phyloP scores from a whole-genome alignment of 2,329 filamentous ascomycete genomes.

The Arthroderma sp. region DNA sequence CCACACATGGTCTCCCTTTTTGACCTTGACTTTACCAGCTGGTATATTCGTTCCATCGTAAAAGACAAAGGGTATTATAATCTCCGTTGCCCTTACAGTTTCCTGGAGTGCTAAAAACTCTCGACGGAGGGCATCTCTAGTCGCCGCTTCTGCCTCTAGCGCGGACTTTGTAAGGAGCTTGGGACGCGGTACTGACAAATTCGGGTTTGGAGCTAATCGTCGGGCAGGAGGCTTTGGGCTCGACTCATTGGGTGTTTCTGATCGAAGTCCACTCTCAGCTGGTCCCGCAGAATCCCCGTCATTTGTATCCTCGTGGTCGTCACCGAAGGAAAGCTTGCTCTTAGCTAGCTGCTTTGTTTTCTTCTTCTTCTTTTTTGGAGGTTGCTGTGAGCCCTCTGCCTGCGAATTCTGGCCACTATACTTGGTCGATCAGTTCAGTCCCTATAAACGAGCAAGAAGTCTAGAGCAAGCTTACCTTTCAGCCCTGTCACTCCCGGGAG shows the following conservation, averaged over 20 bases:
- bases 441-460: not conserved
- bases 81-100: conserved; percentile 74
- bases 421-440: conserved; percentile 41
- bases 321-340: conserved; percentile 47
- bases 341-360: conserved; percentile 41
- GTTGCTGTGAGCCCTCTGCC: conserved; percentile 25
- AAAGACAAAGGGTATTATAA: conserved; percentile 88
- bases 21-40: conserved; percentile 69
- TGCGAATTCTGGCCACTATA: conserved; percentile 41
- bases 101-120: conserved; percentile 77
- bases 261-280: conserved; percentile 25
- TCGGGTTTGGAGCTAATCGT: conserved; percentile 33
- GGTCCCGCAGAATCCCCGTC: conserved; percentile 29
- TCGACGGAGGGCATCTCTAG: conserved; percentile 59
- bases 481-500: conserved; percentile 35
- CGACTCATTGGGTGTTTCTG: conserved; percentile 24
- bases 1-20: conserved; percentile 90
- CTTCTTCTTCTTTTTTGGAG: conserved; percentile 46
- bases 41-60: conserved; percentile 89
- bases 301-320: conserved; percentile 52
- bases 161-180: conserved; percentile 65
- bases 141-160: conserved; percentile 63
- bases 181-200: conserved; percentile 40
- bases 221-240: conserved; percentile 16
- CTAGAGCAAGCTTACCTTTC: conserved; percentile 42